These are phyloP conservation scores for Kockiozyma suomiensis DNA, from an alignment of 805 yeast genomes.

Conservation along the genomic window DNA sequence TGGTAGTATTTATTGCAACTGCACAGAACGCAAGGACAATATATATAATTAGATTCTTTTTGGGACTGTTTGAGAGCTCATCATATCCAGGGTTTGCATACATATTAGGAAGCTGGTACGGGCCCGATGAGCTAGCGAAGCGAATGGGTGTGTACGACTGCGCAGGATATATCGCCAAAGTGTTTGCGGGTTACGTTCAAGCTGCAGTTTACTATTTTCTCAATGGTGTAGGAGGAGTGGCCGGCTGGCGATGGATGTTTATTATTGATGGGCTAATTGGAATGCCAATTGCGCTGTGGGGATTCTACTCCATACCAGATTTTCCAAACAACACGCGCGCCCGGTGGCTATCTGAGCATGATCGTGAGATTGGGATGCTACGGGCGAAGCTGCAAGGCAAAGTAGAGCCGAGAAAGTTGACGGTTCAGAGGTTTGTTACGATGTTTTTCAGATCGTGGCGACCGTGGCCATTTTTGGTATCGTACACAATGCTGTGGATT, in stretches of 20 bases:
- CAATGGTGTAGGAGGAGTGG: conserved; percentile 49
- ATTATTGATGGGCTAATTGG: conserved; percentile 26
- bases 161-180: conserved; percentile 35
- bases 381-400: conserved; percentile 23
- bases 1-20: conserved; percentile 35
- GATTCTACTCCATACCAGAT: conserved; percentile 26
- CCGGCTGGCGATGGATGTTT: conserved; percentile 35
- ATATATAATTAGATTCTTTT: conserved; percentile 41
- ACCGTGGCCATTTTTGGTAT: conserved; percentile 31
- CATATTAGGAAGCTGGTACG: conserved; percentile 41
- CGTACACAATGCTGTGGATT: conserved; percentile 30
- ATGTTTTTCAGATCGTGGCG: conserved; percentile 30
- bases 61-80: conserved; percentile 41
- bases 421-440: conserved; percentile 16
- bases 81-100: conserved; percentile 39
- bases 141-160: conserved; percentile 37
- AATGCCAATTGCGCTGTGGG: conserved; percentile 29
- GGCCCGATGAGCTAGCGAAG: conserved; percentile 38
- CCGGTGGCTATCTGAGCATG: conserved; percentile 20
- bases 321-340: conserved; percentile 31
- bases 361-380: conserved; percentile 18
- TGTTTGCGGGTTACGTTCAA: conserved; percentile 57
- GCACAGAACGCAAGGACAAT: conserved; percentile 37
- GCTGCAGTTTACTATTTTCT: conserved; percentile 53
- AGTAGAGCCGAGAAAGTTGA: conserved; percentile 18